Base-by-base conservation (phyloP, 768 basidiomycete species). In the Plicaturopsis crispa region DNA sequence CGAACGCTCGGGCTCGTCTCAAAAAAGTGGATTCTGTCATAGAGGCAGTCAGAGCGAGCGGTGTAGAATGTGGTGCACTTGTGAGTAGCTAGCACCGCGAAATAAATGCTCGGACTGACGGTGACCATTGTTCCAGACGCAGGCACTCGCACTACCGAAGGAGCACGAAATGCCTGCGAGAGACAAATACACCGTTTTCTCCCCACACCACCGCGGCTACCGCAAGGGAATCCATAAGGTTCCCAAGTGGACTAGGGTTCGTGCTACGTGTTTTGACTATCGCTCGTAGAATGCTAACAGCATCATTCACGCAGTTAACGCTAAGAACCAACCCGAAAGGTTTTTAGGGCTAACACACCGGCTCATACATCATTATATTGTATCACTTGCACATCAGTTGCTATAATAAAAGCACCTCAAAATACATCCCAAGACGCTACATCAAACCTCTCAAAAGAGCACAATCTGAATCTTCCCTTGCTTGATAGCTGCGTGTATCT, bases 131-230 rank as follows among this genome's bases (percentile, higher is more conserved):
- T 22, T 31, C 31, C 48, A 94, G 89, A 68, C 65, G 35, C 69
- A 68, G 38, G 89, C 87, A 4, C 63, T 97, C 39, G 73, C 80
- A 41, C 67, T 99, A 21, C 96, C 96, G 35, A 94, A 87, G 54
- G 91, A 98, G 55, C 70, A 82, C 46, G 90, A 96, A 61, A 98
- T 98, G 96, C 71, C 65, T 8, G 66, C 94, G 1, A 78, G 72
- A 51, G 94, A 98, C 67, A 99, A 99, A 61, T 99, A 98, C 65
- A 96, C 93, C 3, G 77, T 85, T 14, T 98, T 92, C 62, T 77
- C 74, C 26, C 67, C 75, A 4, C 77, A 73, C 28, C 65, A 66
- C 1, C 68, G 60, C 41, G 84, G 87, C 5, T 99, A 94, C 60
- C 69, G 94, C 31, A 97, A 97, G 52, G 86, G 89, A 18, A 90